Evolutionary conservation across 495 filamentous ascomycete genomes (phyloP).

Genomic region (Neurospora sp.): DNA sequence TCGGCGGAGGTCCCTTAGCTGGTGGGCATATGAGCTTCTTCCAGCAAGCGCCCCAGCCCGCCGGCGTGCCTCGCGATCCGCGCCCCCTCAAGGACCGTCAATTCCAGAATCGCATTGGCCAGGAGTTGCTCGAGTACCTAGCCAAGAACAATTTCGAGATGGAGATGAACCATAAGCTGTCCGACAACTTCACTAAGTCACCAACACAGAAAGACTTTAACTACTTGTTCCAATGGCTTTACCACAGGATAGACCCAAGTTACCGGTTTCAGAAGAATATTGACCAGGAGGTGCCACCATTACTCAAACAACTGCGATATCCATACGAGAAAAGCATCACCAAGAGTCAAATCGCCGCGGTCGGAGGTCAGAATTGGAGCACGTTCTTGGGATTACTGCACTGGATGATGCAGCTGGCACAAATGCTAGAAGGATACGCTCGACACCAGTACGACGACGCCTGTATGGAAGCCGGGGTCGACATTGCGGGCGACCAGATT

Average conservation of each 20-base stretch:
- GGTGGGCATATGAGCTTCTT: constrained; percentile 80
- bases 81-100: constrained; percentile 71
- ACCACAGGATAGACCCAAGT: constrained; percentile 84
- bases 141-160: constrained; percentile 89
- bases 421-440: constrained; percentile 76
- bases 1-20: constrained; percentile 36
- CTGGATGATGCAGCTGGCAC: constrained; percentile 96
- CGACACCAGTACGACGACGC: constrained; percentile 76
- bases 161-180: constrained; percentile 87
- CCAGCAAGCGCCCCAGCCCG: constrained; percentile 66
- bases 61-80: constrained; percentile 78
- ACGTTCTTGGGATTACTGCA: constrained; percentile 89
- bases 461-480: constrained; percentile 71
- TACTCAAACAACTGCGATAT: constrained; percentile 88
- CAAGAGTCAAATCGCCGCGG: constrained; percentile 86
- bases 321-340: constrained; percentile 89
- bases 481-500: constrained; percentile 80
- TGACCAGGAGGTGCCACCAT: constrained; percentile 83
- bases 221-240: constrained; percentile 94
- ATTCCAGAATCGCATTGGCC: constrained; percentile 72
- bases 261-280: constrained; percentile 88
- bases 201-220: constrained; percentile 99
- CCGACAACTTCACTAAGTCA: constrained; percentile 75
- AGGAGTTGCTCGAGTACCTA: constrained; percentile 86
- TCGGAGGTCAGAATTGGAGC: constrained; percentile 92